Evolutionary conservation across 108 stramenopile genomes (phyloP), one percentile per base, ranked within the genome.

Genomic region (Skeletonema menzelii): DNA sequence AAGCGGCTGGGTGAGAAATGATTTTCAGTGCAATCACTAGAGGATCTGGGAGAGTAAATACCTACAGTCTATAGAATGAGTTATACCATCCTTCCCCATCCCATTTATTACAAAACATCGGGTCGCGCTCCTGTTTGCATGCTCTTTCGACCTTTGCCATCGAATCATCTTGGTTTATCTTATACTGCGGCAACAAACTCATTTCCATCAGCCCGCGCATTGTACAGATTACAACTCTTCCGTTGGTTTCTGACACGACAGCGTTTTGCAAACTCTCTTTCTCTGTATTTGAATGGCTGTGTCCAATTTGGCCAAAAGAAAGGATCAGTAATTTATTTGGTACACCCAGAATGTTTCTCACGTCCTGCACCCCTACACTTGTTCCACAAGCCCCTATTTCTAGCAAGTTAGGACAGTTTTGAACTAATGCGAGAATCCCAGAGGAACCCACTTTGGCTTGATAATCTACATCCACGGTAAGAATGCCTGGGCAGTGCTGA

Each of bases 401-500:
- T 15, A 59, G 27, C 58, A 59, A 27, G 15, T 59, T 31, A 30
- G 26, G 58, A 14, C 58, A 59, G 12, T 59, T 59, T 31, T 30
- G 12, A 6, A 59, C 27, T 0, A 59, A 14, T 59, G 58, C 58
- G 5, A 30, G 14, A 19, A 59, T 31, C 28, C 58, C 58, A 12
- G 27, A 15, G 12, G 8, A 14, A 27, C 14, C 15, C 5, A 31
- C 58, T 17, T 59, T 59, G 15, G 2, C 17, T 30, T 59, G 26
- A 31, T 59, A 59, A 31, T 31, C 28, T 27, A 59, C 58, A 59
- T 59, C 58, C 58, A 59, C 26, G 19, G 27, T 59, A 5, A 30
- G 58, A 31, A 59, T 27, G 26, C 15, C 27, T 31, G 58, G 58
- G 20, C 58, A 59, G 58, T 59, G 13, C 28, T 59, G 14, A 30